phyloP scores from a whole-genome alignment of 768 basidiomycete species.

The Boletus rubroflammeus region DNA sequence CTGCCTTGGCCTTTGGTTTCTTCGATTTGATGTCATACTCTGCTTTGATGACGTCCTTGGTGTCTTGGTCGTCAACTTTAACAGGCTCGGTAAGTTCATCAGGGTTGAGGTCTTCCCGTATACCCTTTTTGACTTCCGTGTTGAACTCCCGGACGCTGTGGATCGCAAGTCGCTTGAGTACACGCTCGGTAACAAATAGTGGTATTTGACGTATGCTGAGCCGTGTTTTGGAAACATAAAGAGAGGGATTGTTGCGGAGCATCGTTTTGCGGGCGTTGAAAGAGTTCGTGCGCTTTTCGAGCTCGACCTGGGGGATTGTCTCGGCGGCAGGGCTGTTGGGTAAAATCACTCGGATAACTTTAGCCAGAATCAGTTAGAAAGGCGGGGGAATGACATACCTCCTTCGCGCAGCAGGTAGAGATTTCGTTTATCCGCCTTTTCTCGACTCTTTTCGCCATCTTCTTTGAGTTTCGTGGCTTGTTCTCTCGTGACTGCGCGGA shows the following conservation, averaged over 20 bases:
- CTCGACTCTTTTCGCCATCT: conserved; percentile 75
- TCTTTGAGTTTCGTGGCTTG: conserved; percentile 86
- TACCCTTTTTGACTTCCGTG: conserved; percentile 63
- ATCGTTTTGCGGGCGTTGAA: conserved; percentile 82
- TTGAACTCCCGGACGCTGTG: conserved; percentile 81
- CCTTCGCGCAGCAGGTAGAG: conserved; percentile 96
- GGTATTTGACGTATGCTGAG: conserved; percentile 93
- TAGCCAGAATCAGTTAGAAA: background rate
- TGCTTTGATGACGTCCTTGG: conserved; percentile 27
- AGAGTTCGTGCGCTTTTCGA: conserved; percentile 81
- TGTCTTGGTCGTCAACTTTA: conserved; percentile 27
- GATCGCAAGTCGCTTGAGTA: conserved; percentile 82
- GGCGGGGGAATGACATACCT: conserved; percentile 44
- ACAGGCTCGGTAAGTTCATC: conserved; percentile 65
- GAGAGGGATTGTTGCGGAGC: conserved; percentile 86
- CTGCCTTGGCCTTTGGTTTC: conserved; percentile 21
- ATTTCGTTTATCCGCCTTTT: conserved; percentile 93
- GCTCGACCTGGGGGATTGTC: conserved; percentile 63
- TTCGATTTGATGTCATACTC: conserved; percentile 23
- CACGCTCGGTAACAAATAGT: conserved; percentile 82
- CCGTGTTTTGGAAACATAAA: conserved; percentile 93
- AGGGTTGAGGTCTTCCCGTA: conserved; percentile 54
- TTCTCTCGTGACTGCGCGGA: conserved; percentile 86
- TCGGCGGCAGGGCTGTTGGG: conserved; percentile 81
- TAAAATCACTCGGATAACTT: conserved; percentile 67